A percentile compares a stretch with the other conserved stretches of the same genome.
Evolutionary conservation across 208 protist species (phyloP).

Genomic region (Strigomonas culicis): DNA sequence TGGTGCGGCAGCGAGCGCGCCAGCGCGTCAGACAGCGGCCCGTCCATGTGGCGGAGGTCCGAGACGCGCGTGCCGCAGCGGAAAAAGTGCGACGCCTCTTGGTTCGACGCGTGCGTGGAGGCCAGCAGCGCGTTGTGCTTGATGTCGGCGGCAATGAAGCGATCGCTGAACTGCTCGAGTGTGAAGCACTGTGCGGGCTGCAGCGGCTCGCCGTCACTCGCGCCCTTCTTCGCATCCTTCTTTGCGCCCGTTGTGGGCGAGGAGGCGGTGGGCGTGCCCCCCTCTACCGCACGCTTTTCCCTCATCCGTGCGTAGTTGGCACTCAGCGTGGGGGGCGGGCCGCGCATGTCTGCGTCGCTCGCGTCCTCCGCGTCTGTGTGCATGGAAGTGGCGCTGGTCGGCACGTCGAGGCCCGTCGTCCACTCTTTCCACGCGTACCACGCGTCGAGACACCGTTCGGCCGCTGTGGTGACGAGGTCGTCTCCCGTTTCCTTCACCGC

Average conservation of each 20-base stretch:
- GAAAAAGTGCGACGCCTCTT: conserved; percentile 22
- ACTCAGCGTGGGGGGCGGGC: neutral
- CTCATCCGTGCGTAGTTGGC: neutral
- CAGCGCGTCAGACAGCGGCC: neutral
- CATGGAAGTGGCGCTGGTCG: too few relatives aligned
- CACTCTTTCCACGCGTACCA: neutral
- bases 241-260: neutral
- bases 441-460: neutral
- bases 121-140: conserved; percentile 1
- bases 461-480: neutral
- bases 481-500: neutral
- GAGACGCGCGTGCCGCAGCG: conserved; percentile 64
- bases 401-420: neutral
- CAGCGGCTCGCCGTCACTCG: neutral
- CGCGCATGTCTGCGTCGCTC: too few relatives aligned
- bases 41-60: conserved; percentile 38
- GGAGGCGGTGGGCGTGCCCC: neutral
- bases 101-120: neutral
- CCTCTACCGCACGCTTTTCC: neutral
- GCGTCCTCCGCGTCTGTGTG: too few relatives aligned
- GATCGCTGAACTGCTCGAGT: conserved; percentile 55
- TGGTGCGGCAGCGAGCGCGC: neutral
- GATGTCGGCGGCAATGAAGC: conserved; percentile 23
- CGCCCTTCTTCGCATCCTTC: neutral
- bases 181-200: conserved; percentile 48